Evolutionary conservation across 495 filamentous ascomycete genomes (phyloP).

Genomic region (Aspergillus bridgeri): DNA sequence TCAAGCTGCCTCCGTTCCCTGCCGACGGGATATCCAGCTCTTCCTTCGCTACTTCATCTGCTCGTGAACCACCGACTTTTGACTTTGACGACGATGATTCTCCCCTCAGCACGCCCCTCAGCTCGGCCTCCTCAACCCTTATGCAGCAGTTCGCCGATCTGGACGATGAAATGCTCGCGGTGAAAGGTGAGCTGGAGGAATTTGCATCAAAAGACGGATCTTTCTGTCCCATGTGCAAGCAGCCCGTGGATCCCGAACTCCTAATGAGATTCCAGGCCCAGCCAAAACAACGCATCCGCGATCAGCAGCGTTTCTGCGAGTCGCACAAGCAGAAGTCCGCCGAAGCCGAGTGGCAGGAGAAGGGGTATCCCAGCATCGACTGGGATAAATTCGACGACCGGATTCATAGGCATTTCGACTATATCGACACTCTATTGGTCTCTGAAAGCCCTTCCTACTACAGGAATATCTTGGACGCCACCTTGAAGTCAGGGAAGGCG

Average conservation of each 20-base stretch:
- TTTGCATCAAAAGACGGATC: constrained; percentile 9
- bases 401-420: constrained; percentile 51
- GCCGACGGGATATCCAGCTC: constrained; percentile 20
- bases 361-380: constrained; percentile 73
- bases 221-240: constrained; percentile 67
- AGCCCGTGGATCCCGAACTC: constrained; percentile 51
- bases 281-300: constrained; percentile 54
- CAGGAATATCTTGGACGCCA: constrained; percentile 55
- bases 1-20: constrained; percentile 25
- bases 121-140: constrained; percentile 9
- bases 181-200: constrained; percentile 1
- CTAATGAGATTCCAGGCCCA: constrained; percentile 45
- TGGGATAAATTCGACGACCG: constrained; percentile 69
- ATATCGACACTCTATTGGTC: constrained; percentile 57
- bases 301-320: constrained; percentile 67
- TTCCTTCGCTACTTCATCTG: constrained; percentile 19
- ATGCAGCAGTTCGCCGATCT: constrained; percentile 5
- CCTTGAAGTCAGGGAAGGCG: constrained; percentile 56
- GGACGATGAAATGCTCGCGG: constrained; percentile 6
- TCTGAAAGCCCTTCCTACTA: constrained; percentile 58
- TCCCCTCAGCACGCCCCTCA: constrained; percentile 9
- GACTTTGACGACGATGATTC: constrained; percentile 21
- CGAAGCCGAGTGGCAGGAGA: constrained; percentile 54
- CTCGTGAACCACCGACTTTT: constrained; percentile 11
- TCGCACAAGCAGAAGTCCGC: constrained; percentile 62